Evolutionary conservation across 2,329 filamentous ascomycete genomes (phyloP), one percentile per base, ranked within the genome.

Genomic region (Periconia macrospinosa): DNA sequence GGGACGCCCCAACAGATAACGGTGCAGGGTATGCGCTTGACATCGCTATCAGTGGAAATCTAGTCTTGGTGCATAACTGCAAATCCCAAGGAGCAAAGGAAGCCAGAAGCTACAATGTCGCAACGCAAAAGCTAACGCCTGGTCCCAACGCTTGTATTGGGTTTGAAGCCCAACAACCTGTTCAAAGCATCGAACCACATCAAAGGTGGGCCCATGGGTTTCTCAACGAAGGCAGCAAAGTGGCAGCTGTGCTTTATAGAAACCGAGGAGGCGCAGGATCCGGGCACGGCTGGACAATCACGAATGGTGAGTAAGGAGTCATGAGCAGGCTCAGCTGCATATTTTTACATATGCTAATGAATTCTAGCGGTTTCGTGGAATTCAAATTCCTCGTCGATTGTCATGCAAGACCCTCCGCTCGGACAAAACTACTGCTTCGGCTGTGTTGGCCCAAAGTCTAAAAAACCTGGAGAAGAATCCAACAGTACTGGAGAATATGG

Each of bases 301-400:
- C 51, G 18, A 54, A 57, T 37, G 54, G 51, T 47, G n/a, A 33
- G 40, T n/a, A 41, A 33, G 13, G 9, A 19, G 9, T 17, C n/a
- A 41, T 17, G 6, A 27, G 8, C 35, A 55, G 53, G 33, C n/a
- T n/a, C n/a, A n/a, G n/a, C 14, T n/a, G n/a, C n/a, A n/a, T n/a
- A n/a, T n/a, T n/a, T n/a, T n/a, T n/a, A n/a, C n/a, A n/a, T n/a
- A n/a, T n/a, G n/a, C n/a, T n/a, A n/a, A n/a, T n/a, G n/a, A n/a
- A n/a, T n/a, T n/a, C n/a, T n/a, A n/a, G n/a, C n/a, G n/a, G 51
- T 57, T 14, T 53, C 47, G 11, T 54, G 51, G 51, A 57, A 57
- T 41, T 47, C 52, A 6, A 50, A 57, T 40, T 30, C 52, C 2
- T 42, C 42, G 3, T 30, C 44, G 1, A 15, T 48, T 14, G 30